Base-by-base conservation (phyloP, 2,329 filamentous ascomycete species). In the Talaromyces sp. region DNA sequence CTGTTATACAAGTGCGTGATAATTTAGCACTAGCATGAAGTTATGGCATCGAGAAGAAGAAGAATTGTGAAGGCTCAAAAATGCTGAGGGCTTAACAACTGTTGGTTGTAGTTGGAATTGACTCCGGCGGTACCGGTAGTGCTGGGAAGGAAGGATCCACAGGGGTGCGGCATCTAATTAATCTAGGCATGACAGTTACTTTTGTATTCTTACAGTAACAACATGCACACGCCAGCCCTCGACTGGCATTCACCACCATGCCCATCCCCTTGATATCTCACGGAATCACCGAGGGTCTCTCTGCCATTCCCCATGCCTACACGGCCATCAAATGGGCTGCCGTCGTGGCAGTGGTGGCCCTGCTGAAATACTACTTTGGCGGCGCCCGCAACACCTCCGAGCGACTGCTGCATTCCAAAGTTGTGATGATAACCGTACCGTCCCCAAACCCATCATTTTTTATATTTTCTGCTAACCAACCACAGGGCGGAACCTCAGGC, bases 321-420 rank as follows among this genome's bases (percentile, higher is more conserved):
- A 78, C 82, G 4, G 73, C 85, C 24, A 71, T 88, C 64, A 85
- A 85, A 69, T 69, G 82, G n/a, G 70, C 82, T 33, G 82, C 83
- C 68, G 84, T 81, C 73, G 69, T 88, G 43, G 75, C 79, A 16
- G 65, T 86, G 9, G 68, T 90, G 31, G 82, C 81, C 65, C 73
- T 84, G 63, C 72, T 89, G 68, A 98, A 97, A 82, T 82, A 83
- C 72, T 97, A 90, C 81, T 90, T 89, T 72, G 87, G 87, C 68
- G 96, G 95, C 70, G 85, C 88, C 13, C 81, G 78, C 70, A 97
- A 95, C 77, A 80, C 78, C 48, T 85, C 91, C 31, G 93, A 97
- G 75, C 86, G 92, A 66, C 84, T 90, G 63, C 93, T 99, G 88
- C 93, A 97, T 77, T 93, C 92, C 57, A 96, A 96, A 75, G 92